phyloP scores from a whole-genome alignment of 2,329 filamentous ascomycete genomes.

The Pseudogymnoascus sp. region DNA sequence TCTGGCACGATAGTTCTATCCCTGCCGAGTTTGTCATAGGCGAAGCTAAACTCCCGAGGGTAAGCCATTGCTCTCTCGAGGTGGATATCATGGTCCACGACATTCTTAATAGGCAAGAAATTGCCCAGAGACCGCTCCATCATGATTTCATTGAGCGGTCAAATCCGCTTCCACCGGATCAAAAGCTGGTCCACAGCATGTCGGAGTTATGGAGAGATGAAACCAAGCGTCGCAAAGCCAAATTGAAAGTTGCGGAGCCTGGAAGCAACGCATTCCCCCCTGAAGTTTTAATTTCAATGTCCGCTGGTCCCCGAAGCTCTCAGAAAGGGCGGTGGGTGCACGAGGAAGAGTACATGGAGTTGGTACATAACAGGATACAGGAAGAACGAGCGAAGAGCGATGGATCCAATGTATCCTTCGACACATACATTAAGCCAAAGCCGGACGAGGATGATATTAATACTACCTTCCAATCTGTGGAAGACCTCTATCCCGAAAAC shows the following conservation, averaged over 20 bases:
- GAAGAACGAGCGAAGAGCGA: slow-evolving; percentile 51
- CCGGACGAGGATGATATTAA: slow-evolving; percentile 54
- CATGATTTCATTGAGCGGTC: slow-evolving; percentile 76
- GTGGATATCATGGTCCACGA: slow-evolving; percentile 83
- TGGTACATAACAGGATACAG: slow-evolving; percentile 54
- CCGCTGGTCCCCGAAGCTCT: slow-evolving; percentile 66
- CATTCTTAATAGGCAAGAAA: slow-evolving; percentile 72
- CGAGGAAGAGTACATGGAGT: slow-evolving; percentile 69
- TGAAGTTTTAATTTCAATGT: slow-evolving; percentile 82
- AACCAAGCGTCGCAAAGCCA: slow-evolving; percentile 65
- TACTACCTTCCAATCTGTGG: slow-evolving; percentile 73
- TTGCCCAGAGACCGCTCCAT: slow-evolving; percentile 71
- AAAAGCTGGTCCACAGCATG: slow-evolving; percentile 91
- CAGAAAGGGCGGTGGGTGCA: slow-evolving; percentile 84
- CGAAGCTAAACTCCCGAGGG: slow-evolving; percentile 57
- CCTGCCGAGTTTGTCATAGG: slow-evolving; percentile 50
- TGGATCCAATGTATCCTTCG: slow-evolving; percentile 46
- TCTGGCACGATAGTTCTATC: slow-evolving; percentile 76
- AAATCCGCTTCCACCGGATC: slow-evolving; percentile 52
- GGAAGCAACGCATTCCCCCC: slow-evolving; percentile 70
- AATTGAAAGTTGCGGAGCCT: slow-evolving; percentile 55
- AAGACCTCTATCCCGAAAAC: slow-evolving; percentile 72
- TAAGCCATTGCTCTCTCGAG: slow-evolving; percentile 83
- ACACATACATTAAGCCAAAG: slow-evolving; percentile 52
- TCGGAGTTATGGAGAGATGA: slow-evolving; percentile 90